These are phyloP conservation scores for Dactylellina leptospora DNA, from an alignment of 2,329 filamentous ascomycete genomes.

Conservation along the genomic window DNA sequence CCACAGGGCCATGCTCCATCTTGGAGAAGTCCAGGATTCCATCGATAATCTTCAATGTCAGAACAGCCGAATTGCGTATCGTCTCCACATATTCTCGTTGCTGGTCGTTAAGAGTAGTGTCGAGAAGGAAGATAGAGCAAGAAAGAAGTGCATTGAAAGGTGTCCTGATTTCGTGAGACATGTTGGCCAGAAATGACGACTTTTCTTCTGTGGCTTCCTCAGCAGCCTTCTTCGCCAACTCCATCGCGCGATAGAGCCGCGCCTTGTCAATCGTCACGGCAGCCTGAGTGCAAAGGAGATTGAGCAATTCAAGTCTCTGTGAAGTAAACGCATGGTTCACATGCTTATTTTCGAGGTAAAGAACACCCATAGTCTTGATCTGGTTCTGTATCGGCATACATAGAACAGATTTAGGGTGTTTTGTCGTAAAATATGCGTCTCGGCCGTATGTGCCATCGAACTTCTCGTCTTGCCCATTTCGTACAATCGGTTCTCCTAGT, in stretches of 20 bases:
- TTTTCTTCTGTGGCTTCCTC: slow-evolving; percentile 72
- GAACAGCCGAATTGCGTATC: slow-evolving; percentile 69
- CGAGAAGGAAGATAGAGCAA: slow-evolving; percentile 68
- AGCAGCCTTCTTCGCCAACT: slow-evolving; percentile 57
- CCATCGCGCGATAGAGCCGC: slow-evolving; percentile 57
- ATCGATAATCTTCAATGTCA: slow-evolving; percentile 71
- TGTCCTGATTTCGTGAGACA: slow-evolving; percentile 72
- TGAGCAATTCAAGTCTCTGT: slow-evolving; percentile 56
- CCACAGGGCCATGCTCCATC: slow-evolving; percentile 69
- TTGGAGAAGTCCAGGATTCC: slow-evolving; percentile 75
- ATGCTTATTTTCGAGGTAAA: slow-evolving; percentile 57
- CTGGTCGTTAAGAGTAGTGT: slow-evolving; percentile 65
- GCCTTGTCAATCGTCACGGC: slow-evolving; percentile 58
- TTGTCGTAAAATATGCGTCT: slow-evolving; percentile 56
- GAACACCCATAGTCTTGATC: slow-evolving; percentile 57
- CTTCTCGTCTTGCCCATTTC: slow-evolving; percentile 56
- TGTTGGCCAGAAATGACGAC: slow-evolving; percentile 70
- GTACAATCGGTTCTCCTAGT: slow-evolving; percentile 73
- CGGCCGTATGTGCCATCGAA: slow-evolving; percentile 57
- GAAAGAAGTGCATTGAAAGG: slow-evolving; percentile 72
- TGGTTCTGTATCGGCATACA: slow-evolving; percentile 58
- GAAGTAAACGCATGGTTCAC: slow-evolving; percentile 57
- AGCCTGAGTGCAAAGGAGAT: slow-evolving; percentile 57
- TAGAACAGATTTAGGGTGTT: slow-evolving; percentile 55
- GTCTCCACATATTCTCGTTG: slow-evolving; percentile 69